These are phyloP conservation scores for Monosporascus cannonballus DNA, from an alignment of 2,329 filamentous ascomycete species.

Conservation along the genomic window DNA sequence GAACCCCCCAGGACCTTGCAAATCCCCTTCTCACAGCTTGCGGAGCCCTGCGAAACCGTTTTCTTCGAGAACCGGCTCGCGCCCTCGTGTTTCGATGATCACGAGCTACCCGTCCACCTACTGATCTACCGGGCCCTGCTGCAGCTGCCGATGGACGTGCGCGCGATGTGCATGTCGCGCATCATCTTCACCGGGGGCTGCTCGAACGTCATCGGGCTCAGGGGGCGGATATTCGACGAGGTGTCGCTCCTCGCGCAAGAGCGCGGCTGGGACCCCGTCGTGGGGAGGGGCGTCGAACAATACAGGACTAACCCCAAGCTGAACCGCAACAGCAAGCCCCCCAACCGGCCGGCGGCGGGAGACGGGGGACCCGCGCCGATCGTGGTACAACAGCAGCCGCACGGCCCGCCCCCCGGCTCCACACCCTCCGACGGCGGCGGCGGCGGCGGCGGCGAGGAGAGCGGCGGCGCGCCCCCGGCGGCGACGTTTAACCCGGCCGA, in stretches of 20 bases:
- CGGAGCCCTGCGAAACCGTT: conserved; percentile 67
- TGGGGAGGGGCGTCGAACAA: conserved; percentile 60
- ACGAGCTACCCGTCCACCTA: conserved; percentile 73
- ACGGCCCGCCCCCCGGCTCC: neutral
- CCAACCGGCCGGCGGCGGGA: conserved; percentile 15
- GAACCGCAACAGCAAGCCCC: conserved; percentile 21
- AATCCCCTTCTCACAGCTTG: conserved; percentile 63
- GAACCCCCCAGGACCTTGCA: conserved; percentile 48
- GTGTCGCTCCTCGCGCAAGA: conserved; percentile 59
- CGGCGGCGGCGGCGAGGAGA: no score
- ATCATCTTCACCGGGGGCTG: conserved; percentile 82
- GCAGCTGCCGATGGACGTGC: conserved; percentile 71
- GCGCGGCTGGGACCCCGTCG: conserved; percentile 72
- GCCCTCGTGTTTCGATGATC: conserved; percentile 66
- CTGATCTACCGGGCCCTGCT: conserved; percentile 74
- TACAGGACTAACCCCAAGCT: conserved; percentile 40
- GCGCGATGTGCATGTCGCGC: conserved; percentile 80
- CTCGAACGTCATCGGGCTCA: conserved; percentile 72
- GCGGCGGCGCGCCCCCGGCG: conserved; percentile 3
- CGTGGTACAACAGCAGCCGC: conserved; percentile 8
- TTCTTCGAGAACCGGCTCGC: conserved; percentile 58
- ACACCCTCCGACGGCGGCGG: neutral
- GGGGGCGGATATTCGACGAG: conserved; percentile 70
- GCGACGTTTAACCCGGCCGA: conserved; percentile 34
- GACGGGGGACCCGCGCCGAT: conserved; percentile 10